Evolutionary conservation across 495 filamentous ascomycete species (phyloP).

Genomic region (Articulospora tetracladia): DNA sequence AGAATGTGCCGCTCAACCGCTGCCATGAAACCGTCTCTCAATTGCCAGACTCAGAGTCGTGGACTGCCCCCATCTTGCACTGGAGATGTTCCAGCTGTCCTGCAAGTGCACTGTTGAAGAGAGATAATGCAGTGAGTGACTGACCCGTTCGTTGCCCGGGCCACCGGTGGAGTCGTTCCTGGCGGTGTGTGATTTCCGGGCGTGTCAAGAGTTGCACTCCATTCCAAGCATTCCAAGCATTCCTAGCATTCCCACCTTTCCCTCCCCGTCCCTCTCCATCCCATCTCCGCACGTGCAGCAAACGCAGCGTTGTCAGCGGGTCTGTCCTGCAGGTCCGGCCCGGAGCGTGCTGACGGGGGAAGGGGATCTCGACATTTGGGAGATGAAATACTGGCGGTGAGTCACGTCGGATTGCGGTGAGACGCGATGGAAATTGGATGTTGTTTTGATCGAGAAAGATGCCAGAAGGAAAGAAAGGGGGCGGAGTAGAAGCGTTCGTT

Average conservation of each 20-base stretch:
- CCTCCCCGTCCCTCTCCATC: background rate
- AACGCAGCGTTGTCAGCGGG: background rate
- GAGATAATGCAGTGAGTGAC: no score
- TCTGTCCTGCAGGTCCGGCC: constrained; percentile 8
- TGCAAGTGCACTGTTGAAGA: background rate
- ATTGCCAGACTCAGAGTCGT: no score
- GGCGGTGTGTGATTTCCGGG: constrained; percentile 9
- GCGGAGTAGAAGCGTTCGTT: no score
- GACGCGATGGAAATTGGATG: background rate
- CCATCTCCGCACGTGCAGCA: constrained; percentile 5
- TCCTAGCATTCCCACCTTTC: background rate
- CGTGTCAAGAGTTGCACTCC: background rate
- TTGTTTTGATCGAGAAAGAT: background rate
- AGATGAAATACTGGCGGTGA: background rate
- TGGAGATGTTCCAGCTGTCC: background rate
- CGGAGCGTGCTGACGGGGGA: constrained; percentile 10
- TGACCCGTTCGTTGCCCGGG: no score
- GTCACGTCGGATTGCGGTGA: background rate
- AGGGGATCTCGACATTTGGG: background rate
- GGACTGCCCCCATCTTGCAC: background rate
- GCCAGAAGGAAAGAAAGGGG: background rate
- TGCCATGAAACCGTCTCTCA: background rate
- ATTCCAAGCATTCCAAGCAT: background rate
- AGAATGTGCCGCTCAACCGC: background rate
- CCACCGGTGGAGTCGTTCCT: constrained; percentile 1